phyloP scores from a whole-genome alignment of 2,329 filamentous ascomycete genomes.

The Zymoseptoria passerinii region DNA sequence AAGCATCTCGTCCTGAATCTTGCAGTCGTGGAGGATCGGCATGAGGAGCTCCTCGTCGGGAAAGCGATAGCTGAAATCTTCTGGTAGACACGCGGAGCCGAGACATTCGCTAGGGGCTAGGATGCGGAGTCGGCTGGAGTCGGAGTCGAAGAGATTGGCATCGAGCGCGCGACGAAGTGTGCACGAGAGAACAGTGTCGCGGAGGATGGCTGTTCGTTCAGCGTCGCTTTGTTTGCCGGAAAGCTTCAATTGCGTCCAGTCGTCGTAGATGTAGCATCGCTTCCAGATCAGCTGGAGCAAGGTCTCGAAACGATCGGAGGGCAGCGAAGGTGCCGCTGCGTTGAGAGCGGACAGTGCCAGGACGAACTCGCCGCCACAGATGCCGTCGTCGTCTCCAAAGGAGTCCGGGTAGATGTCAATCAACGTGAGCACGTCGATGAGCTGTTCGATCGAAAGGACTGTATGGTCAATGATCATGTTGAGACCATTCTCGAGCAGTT shows the following conservation, averaged over 20 bases:
- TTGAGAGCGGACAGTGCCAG: constrained; percentile 56
- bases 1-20: constrained; percentile 61
- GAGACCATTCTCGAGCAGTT: constrained; percentile 64
- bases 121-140: constrained; percentile 7
- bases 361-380: constrained; percentile 57
- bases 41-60: constrained; percentile 50
- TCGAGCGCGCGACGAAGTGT: constrained; percentile 38
- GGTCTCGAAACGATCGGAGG: constrained; percentile 49
- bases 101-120: constrained; percentile 30
- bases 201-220: constrained; percentile 54
- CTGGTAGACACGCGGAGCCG: constrained; percentile 50
- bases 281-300: constrained; percentile 70
- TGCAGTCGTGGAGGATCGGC: constrained; percentile 63
- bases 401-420: constrained; percentile 47
- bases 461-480: constrained; percentile 62
- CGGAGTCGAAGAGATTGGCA: constrained; percentile 8
- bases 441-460: constrained; percentile 50
- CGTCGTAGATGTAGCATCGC: constrained; percentile 70
- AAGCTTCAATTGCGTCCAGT: constrained; percentile 69
- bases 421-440: constrained; percentile 73
- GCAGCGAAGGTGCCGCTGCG: constrained; percentile 44
- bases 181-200: constrained; percentile 28
- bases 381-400: constrained; percentile 41
- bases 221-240: constrained; percentile 49
- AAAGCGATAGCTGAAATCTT: constrained; percentile 49